These are phyloP conservation scores for Monosporascus sp. DNA, from an alignment of 2,329 filamentous ascomycete genomes.

Conservation along the genomic window DNA sequence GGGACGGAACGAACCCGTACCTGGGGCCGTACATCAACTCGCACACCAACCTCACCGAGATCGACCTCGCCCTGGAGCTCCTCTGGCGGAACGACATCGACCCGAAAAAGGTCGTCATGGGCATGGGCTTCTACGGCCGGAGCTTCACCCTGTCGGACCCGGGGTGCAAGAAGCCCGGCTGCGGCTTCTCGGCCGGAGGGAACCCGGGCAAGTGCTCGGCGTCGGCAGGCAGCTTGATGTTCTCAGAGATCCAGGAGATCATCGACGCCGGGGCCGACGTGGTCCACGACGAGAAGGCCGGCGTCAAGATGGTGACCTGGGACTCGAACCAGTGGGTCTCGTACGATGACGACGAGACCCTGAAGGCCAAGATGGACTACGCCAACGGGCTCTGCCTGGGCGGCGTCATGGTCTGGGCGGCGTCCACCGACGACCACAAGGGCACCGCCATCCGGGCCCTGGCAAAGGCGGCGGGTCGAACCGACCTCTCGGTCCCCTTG, in stretches of 20 bases:
- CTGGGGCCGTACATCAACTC: too few species aligned
- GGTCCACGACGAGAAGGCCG: slow-evolving; percentile 16
- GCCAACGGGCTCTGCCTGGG: slow-evolving; percentile 21
- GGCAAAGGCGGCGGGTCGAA: too few species aligned
- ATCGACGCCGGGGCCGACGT: slow-evolving; percentile 4
- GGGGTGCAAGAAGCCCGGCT: slow-evolving; percentile 20
- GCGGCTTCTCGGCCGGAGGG: slow-evolving; percentile 16
- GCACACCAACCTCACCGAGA: too few species aligned
- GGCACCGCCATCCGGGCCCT: too few species aligned
- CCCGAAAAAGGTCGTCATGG: too few species aligned
- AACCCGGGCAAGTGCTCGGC: slow-evolving; percentile 15
- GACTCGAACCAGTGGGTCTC: slow-evolving; percentile 29
- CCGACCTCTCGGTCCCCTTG: too few species aligned
- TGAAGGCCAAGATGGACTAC: slow-evolving; percentile 22
- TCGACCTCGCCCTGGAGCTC: too few species aligned
- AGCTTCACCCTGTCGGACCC: slow-evolving; percentile 14
- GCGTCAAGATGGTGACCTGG: slow-evolving; percentile 23
- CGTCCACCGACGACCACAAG: too few species aligned
- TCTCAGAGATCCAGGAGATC: slow-evolving; percentile 20
- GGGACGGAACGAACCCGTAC: too few species aligned
- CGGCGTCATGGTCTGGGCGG: too few species aligned
- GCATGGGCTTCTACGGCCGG: slow-evolving; percentile 6
- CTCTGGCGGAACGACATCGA: too few species aligned
- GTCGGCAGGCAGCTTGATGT: slow-evolving; percentile 15
- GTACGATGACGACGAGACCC: slow-evolving; percentile 26